Percentiles rank a stretch among this genome's conserved stretches.
These are phyloP conservation scores for Gracilariopsis chorda DNA, from an alignment of 23 red algal species.

Conservation along the genomic window DNA sequence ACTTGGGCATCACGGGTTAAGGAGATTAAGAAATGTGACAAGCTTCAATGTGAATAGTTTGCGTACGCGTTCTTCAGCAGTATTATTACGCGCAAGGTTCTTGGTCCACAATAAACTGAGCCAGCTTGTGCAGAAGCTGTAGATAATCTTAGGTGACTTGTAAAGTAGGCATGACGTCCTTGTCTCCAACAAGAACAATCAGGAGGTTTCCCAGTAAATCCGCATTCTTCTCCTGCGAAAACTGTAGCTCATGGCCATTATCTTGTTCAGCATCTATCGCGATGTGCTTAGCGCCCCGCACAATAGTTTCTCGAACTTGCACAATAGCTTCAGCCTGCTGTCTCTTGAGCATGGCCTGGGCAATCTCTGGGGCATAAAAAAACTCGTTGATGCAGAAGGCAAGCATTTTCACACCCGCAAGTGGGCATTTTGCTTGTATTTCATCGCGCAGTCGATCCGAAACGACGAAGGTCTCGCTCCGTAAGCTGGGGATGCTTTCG, in stretches of 20 bases:
- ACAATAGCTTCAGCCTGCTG: slow-evolving; percentile 76
- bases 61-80: too few relatives aligned
- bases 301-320: slow-evolving; percentile 41
- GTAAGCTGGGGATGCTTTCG: background rate
- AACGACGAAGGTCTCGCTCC: slow-evolving; percentile 39
- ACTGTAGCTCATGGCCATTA: background rate
- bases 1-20: background rate
- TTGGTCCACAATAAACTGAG: background rate
- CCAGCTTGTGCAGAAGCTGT: background rate
- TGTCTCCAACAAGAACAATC: slow-evolving; percentile 56
- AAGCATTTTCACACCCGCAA: slow-evolving; percentile 49
- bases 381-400: slow-evolving; percentile 71
- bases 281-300: slow-evolving; percentile 56
- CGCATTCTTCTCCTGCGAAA: slow-evolving; percentile 16
- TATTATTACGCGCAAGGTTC: too few relatives aligned
- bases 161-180: slow-evolving; percentile 67
- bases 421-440: slow-evolving; percentile 29
- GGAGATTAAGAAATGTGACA: background rate
- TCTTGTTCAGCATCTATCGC: slow-evolving; percentile 57
- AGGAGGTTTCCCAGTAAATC: slow-evolving; percentile 43
- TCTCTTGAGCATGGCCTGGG: slow-evolving; percentile 61
- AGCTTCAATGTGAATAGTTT: background rate
- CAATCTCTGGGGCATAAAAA: slow-evolving; percentile 74
- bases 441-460: slow-evolving; percentile 22
- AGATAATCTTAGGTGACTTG: background rate